phyloP scores from a whole-genome alignment of 371 early-diverging fungal species.

The Saksenaea oblongispora region DNA sequence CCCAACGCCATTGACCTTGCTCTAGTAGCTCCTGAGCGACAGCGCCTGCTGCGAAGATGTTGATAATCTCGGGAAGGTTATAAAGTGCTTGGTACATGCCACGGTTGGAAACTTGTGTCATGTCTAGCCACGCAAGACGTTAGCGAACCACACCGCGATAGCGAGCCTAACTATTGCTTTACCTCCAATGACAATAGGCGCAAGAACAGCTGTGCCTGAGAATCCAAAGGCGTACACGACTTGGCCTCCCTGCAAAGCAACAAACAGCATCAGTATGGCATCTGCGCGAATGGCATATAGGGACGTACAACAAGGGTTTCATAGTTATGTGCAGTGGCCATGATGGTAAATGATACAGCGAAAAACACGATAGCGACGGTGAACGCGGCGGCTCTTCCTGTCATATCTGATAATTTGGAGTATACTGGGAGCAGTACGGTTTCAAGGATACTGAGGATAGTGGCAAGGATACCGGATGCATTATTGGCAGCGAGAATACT shows the following conservation, averaged over 20 bases:
- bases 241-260: constrained; percentile 29
- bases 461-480: constrained; percentile 13
- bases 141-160: too few relatives aligned
- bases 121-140: constrained; percentile 11
- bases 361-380: constrained; percentile 19
- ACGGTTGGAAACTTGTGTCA: constrained; percentile 22
- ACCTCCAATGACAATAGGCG: constrained; percentile 44
- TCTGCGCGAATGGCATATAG: not conserved
- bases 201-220: constrained; percentile 31
- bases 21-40: constrained; percentile 20
- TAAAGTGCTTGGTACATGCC: constrained; percentile 32
- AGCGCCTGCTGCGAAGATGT: constrained; percentile 27
- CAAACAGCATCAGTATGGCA: not conserved
- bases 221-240: constrained; percentile 39
- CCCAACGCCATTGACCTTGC: constrained; percentile 22
- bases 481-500: constrained; percentile 15
- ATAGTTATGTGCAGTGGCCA: constrained; percentile 22
- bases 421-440: constrained; percentile 27
- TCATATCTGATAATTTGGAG: constrained; percentile 31
- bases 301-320: constrained; percentile 23
- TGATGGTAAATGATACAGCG: constrained; percentile 15
- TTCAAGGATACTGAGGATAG: constrained; percentile 19
- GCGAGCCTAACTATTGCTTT: constrained; percentile 7
- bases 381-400: constrained; percentile 23
- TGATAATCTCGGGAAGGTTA: constrained; percentile 38